Evolutionary conservation across 495 filamentous ascomycete genomes (phyloP), one percentile per base, ranked within the genome.

Genomic region (Cairneyella variabilis): DNA sequence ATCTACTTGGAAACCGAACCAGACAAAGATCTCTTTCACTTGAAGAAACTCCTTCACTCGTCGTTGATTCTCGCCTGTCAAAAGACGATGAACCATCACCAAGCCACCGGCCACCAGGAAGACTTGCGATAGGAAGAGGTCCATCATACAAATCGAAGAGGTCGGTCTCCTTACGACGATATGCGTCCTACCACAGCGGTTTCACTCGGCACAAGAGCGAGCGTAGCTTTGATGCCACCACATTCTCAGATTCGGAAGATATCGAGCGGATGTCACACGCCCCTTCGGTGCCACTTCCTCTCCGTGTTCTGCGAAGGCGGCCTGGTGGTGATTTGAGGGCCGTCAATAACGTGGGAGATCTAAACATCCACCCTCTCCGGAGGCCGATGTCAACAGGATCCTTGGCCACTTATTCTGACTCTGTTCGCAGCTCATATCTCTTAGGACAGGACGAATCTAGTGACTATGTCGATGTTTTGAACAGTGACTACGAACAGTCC

Each of bases 271-370:
- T 57, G 18, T 60, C 59, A 16, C 25, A 55, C 41, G 18, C 27
- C 14, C 20, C 32, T 5, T 48, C 66, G 4, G 67, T 74, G 40
- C 75, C 76, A 0, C 64, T 66, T 20, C 77, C 78, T n/a, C 65
- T 76, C n/a, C 68, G 77, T 20, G 78, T 88, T 54, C 82, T 98
- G 36, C 82, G 93, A 51, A 80, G 93, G 63, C 81, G 89, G 23
- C 95, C 92, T 16, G 93, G 93, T 43, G 91, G 93, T 30, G 85
- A 97, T 71, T 73, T 98, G 45, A 83, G 90, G 56, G 89, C 85
- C 21, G 89, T 83, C 44, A 76, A 81, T 23, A 89, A 86, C 64
- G 85, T 88, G 21, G 79, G 81, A 55, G 88, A 91, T 36, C 62
- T 88, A 7, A 81, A 87, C 42, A 66, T 38, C 12, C 61, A 62